phyloP scores from a whole-genome alignment of 1,139 yeast genomes.

The Lodderomyces parapsilosis region DNA sequence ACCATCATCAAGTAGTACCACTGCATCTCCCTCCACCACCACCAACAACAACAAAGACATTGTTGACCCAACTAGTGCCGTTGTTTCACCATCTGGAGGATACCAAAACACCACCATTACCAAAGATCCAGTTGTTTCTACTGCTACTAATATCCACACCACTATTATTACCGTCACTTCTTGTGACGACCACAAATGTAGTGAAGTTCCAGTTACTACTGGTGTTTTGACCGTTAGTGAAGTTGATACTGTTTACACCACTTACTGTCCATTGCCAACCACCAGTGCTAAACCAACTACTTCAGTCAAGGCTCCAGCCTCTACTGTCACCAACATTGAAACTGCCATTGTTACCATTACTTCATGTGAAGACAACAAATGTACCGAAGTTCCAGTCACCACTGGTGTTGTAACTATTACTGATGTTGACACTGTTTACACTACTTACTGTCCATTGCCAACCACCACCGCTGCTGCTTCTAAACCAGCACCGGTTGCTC shows the following conservation, averaged over 20 bases:
- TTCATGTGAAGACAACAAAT: slow-evolving; percentile 39
- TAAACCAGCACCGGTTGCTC: slow-evolving; percentile 2
- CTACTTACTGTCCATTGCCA: slow-evolving; percentile 33
- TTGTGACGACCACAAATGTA: slow-evolving; percentile 38
- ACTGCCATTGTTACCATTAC: slow-evolving; percentile 46
- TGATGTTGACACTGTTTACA: slow-evolving; percentile 26
- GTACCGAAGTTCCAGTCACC: slow-evolving; percentile 30
- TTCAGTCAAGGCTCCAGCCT: slow-evolving; percentile 15
- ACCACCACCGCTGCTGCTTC: slow-evolving; percentile 11
- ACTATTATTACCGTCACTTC: slow-evolving; percentile 48
- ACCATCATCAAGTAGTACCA: slow-evolving; percentile 14
- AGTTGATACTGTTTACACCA: slow-evolving; percentile 28
- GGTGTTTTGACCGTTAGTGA: slow-evolving; percentile 33
- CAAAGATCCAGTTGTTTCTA: slow-evolving; percentile 4
- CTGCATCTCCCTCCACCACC: slow-evolving; percentile 10
- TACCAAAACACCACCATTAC: slow-evolving; percentile 9
- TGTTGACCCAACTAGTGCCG: slow-evolving; percentile 6
- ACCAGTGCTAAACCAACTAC: slow-evolving; percentile 8
- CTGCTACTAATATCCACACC: slow-evolving; percentile 21
- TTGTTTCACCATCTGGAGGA: slow-evolving; percentile 3
- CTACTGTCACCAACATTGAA: slow-evolving; percentile 28
- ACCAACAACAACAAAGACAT: slow-evolving; percentile 5
- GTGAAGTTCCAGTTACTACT: slow-evolving; percentile 29
- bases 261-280: slow-evolving; percentile 30
- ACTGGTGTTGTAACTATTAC: slow-evolving; percentile 35